Base-by-base conservation (phyloP, 176 grass and related monocot genomes). In the Hordeum marinum region DNA sequence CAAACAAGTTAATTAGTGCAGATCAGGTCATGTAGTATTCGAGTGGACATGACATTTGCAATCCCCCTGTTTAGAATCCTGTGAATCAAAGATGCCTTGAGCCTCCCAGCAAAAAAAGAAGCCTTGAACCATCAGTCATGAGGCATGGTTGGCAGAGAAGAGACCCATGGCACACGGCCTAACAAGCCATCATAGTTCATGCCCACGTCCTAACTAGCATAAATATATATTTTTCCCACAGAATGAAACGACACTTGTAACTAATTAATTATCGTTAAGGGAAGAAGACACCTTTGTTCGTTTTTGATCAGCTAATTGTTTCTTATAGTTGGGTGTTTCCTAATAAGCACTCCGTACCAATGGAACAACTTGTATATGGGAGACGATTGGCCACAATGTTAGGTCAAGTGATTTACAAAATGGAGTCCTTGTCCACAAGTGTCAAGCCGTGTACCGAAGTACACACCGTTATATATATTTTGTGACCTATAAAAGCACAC, bases 371-470 rank as follows among this genome's bases (percentile, higher is more conserved):
- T 55, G 45, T 17, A 73, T 31, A 4, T 50, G 27, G 12, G 0
- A 72, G n/a, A 57, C 61, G 11, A 86, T 86, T 90, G 72, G 72
- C 40, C 64, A 36, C 24, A 21, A 54, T 57, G 84, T 90, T 90
- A 83, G 88, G 88, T 90, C 88, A 79, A 68, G 84, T 15, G 35
- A 8, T 37, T 68, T 62, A 48, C 14, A 68, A 85, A 79, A 77
- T 80, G 76, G 36, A 2, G 62, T 55, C 4, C 46, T 52, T 68
- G 87, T 65, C 66, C 21, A 5, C 77, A 75, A 18, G 59, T 84
- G 82, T 41, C 76, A 57, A 55, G 17, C 67, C 41, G 32, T 58
- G 39, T 62, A 52, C 60, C 3, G 11, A 84, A 84, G 43, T 84
- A 84, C 87, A 59, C 24, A 25, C 35, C 40, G 12, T 57, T 72